These are phyloP conservation scores for Fusarium agapanthi DNA, from an alignment of 2,329 filamentous ascomycete species.

Conservation along the genomic window DNA sequence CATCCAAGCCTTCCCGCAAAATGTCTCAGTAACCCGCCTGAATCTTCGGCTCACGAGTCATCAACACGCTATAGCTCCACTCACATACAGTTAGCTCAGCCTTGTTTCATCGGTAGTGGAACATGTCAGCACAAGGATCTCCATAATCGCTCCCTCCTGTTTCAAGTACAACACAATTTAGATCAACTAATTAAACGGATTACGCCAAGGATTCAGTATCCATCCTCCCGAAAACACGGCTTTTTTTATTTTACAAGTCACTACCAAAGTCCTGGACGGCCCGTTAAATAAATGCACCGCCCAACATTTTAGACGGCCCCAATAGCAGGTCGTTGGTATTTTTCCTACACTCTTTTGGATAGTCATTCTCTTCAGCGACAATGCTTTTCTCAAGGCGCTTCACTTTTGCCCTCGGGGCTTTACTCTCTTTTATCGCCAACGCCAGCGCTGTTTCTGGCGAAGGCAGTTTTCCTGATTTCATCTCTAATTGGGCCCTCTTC, in stretches of 20 bases:
- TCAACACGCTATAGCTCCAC: not conserved
- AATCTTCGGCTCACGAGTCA: not conserved
- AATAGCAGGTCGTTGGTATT: not conserved
- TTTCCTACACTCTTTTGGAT: not conserved
- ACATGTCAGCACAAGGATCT: not conserved
- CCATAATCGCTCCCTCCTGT: not conserved
- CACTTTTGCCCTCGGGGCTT: conserved; percentile 7
- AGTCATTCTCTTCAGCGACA: not conserved
- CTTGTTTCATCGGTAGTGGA: not conserved
- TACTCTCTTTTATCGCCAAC: not conserved
- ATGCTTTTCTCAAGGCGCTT: conserved; percentile 11
- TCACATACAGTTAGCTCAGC: not conserved
- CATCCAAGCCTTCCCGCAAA: not conserved
- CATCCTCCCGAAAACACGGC: not conserved
- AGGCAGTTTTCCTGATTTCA: not conserved
- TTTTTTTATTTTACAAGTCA: not conserved
- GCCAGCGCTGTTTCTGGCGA: not conserved
- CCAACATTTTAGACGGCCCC: not conserved
- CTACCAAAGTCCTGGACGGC: not conserved
- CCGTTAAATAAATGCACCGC: conserved; percentile 20
- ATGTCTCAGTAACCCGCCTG: not conserved
- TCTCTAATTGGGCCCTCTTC: not conserved
- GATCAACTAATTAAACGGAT: conserved; percentile 5
- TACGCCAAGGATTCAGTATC: not conserved
- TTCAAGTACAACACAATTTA: not conserved